These are phyloP conservation scores for Beauveria bassiana DNA, from an alignment of 2,329 filamentous ascomycete genomes.

Conservation along the genomic window DNA sequence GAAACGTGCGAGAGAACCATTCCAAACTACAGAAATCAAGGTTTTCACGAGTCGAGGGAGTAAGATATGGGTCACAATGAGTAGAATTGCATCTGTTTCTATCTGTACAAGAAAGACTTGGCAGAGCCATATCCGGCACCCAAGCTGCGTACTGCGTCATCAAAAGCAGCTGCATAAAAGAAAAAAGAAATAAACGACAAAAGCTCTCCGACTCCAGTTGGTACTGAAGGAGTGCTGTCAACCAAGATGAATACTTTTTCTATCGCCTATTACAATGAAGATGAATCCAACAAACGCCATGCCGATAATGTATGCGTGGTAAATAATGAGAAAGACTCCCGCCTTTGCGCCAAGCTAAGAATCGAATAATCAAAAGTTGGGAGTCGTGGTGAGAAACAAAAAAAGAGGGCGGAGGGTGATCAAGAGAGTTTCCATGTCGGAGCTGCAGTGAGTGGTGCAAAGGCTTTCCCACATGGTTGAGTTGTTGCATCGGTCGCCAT, in stretches of 20 bases:
- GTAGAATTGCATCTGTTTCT: not conserved
- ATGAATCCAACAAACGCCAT: conserved; percentile 9
- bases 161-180: not conserved
- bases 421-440: not conserved
- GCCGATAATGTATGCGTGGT: conserved; percentile 7
- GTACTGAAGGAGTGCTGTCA: conserved; percentile 1
- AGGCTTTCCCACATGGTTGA: not conserved
- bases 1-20: not conserved
- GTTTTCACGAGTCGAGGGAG: not conserved
- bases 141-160: not conserved
- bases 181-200: not conserved
- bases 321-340: not conserved
- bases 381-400: conserved; percentile 5
- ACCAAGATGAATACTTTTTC: conserved; percentile 8
- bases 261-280: conserved; percentile 9
- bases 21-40: not conserved
- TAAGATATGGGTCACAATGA: not conserved
- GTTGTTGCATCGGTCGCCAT: not conserved
- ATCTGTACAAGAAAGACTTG: conserved; percentile 2
- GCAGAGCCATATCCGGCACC: conserved; percentile 6
- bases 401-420: not conserved
- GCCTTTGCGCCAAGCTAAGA: conserved; percentile 10
- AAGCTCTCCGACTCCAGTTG: conserved; percentile 9
- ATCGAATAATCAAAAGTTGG: conserved; percentile 11
- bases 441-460: not conserved